These are phyloP conservation scores for Cicer chorassanicum DNA, from an alignment of 306 rosid species.

Conservation along the genomic window DNA sequence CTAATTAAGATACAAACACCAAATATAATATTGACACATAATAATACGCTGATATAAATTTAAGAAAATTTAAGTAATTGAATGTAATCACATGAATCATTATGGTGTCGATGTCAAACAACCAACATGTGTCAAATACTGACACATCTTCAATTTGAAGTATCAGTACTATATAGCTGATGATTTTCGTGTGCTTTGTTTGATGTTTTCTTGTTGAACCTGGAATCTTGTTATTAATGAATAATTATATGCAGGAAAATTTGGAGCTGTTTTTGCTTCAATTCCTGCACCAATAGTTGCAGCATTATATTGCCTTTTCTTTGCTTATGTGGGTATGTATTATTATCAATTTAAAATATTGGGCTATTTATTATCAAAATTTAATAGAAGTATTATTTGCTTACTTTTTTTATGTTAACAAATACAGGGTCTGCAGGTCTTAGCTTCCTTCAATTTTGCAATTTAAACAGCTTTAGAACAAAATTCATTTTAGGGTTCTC, in stretches of 20 bases:
- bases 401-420: slow-evolving; percentile 9
- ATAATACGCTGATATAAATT: background rate
- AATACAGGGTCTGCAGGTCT: slow-evolving; percentile 91
- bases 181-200: slow-evolving; percentile 7
- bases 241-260: slow-evolving; percentile 66
- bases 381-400: slow-evolving; percentile 10
- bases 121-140: background rate
- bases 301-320: slow-evolving; percentile 90
- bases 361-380: background rate
- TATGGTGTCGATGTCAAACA: background rate
- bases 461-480: slow-evolving; percentile 82
- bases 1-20: background rate
- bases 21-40: background rate
- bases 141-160: background rate
- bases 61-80: background rate
- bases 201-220: slow-evolving; percentile 8
- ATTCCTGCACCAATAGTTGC: slow-evolving; percentile 90
- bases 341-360: slow-evolving; percentile 33
- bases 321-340: slow-evolving; percentile 91
- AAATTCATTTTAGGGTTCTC: slow-evolving; percentile 90
- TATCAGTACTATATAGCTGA: background rate
- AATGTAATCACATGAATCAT: background rate
- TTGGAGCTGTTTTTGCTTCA: slow-evolving; percentile 97
- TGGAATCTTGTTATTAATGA: slow-evolving; percentile 22
- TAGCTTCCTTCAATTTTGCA: slow-evolving; percentile 87